Base-by-base conservation (phyloP, 176 grass and related monocot genomes). In the Musa schizocarpa region DNA sequence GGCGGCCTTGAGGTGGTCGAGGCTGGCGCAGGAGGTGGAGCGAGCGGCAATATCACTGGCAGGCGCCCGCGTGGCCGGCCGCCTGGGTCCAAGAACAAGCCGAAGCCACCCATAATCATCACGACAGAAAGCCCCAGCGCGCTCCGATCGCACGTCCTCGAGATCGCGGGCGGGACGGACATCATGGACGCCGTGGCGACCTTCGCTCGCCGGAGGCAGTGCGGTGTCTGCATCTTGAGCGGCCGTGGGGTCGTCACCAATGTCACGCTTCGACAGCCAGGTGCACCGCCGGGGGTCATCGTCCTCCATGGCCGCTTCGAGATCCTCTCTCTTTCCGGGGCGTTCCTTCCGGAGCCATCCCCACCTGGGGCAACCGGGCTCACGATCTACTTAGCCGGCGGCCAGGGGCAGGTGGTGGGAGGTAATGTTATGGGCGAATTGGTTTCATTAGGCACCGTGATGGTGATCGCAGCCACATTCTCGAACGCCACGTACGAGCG, bases 401-500 rank as follows among this genome's bases (percentile, higher is more conserved):
- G 85, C 3, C 88, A 87, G 78, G 88, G 88, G 10, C 88, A 91
- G 83, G 77, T 91, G 23, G 80, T 91, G 14, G 88, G 88, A 16
- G 88, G 88, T 25, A 87, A 69, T 0, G 82, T 91, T 43, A 74
- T 85, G 5, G 85, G 88, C 52, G 85, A 87, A 78, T 79, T 91
- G 17, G 23, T 91, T 3, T 82, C 88, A 19, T 91, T 85, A 0
- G 88, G 88, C 3, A 85, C 88, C 20, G 82, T 91, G 11, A 87
- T 91, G 85, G 78, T 91, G 70, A 75, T 91, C 43, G 88, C 82
- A 1, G 85, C 88, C 21, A 87, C 88, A 20, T 91, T 91, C 73
- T 82, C 88, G 52, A 91, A 91, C 72, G 88, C 88, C 59, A 87
- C 85, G 23, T 91, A 91, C 75, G 88, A 91, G 82, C 85, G 88